phyloP scores from a whole-genome alignment of 345 rosid species.

The Eucalyptus marginata region DNA sequence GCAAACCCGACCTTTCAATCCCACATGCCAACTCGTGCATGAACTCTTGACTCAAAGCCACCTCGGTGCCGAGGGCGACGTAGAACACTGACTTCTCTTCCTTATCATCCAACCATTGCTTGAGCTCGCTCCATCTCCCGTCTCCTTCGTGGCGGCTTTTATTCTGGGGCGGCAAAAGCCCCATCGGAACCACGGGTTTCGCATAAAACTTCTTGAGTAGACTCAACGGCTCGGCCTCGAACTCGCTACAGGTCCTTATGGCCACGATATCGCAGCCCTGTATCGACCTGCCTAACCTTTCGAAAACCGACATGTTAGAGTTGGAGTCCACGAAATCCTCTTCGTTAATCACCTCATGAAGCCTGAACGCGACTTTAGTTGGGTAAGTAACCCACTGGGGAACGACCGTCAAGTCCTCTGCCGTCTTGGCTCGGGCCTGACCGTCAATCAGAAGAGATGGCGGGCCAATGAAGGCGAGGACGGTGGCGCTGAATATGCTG shows the following conservation, averaged over 20 bases:
- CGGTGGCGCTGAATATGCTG: conserved; percentile 5
- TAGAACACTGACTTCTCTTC: background rate
- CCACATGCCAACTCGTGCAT: conserved; percentile 6
- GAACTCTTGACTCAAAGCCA: background rate
- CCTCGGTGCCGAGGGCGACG: conserved; percentile 3
- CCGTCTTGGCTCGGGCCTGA: background rate
- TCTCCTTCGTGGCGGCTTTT: background rate
- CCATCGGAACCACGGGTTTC: background rate
- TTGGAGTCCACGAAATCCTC: background rate
- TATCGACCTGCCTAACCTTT: background rate
- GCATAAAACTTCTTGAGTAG: background rate
- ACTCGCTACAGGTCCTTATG: conserved; percentile 1
- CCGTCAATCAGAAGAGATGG: background rate
- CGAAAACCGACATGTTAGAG: background rate
- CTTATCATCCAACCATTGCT: background rate
- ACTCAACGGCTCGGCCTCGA: background rate
- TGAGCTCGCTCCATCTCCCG: background rate
- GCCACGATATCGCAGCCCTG: background rate
- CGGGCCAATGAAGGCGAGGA: background rate
- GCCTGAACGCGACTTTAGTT: background rate
- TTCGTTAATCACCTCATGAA: background rate
- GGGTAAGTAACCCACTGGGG: conserved; percentile 17
- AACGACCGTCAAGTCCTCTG: conserved; percentile 12
- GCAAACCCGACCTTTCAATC: background rate
- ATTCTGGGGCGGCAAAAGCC: background rate